Evolutionary conservation across 108 stramenopile genomes (phyloP).

Genomic region (Parmales sp.): DNA sequence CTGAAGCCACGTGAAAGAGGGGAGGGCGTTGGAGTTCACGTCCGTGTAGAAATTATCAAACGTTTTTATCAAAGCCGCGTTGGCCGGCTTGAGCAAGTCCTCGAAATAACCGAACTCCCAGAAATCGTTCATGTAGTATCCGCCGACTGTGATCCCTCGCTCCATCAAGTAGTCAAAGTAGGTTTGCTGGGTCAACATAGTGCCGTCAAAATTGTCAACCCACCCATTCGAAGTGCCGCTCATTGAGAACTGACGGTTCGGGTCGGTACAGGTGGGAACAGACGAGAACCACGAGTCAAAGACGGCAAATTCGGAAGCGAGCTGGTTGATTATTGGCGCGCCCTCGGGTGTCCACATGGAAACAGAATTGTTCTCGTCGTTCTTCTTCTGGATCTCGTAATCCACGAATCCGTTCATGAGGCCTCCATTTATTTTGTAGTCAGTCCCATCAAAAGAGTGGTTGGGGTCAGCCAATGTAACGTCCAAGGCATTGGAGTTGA

Average conservation of each 20-base stretch:
- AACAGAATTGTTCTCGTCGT: background rate
- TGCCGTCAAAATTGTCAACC: conserved; percentile 14
- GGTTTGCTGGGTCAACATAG: background rate
- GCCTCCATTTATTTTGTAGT: background rate
- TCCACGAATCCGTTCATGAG: background rate
- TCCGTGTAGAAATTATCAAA: conserved; percentile 1
- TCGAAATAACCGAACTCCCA: background rate
- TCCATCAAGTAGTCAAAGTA: conserved; percentile 1
- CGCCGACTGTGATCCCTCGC: background rate
- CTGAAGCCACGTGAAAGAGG: conserved; percentile 2
- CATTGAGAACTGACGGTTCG: conserved; percentile 14
- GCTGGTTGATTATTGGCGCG: background rate
- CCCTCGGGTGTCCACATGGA: background rate
- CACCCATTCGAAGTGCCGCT: conserved; percentile 11
- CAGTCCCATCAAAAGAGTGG: background rate
- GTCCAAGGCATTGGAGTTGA: background rate
- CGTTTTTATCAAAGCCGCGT: background rate
- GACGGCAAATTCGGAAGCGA: conserved; percentile 16
- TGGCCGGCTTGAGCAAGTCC: background rate
- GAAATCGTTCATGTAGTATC: background rate
- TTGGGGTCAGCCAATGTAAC: background rate
- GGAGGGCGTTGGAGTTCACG: background rate
- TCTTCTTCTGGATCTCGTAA: background rate
- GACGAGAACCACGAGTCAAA: conserved; percentile 19
- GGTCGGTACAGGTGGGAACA: conserved; percentile 13